Evolutionary conservation across 805 yeast genomes (phyloP).

Genomic region (Teunomyces panamensis): DNA sequence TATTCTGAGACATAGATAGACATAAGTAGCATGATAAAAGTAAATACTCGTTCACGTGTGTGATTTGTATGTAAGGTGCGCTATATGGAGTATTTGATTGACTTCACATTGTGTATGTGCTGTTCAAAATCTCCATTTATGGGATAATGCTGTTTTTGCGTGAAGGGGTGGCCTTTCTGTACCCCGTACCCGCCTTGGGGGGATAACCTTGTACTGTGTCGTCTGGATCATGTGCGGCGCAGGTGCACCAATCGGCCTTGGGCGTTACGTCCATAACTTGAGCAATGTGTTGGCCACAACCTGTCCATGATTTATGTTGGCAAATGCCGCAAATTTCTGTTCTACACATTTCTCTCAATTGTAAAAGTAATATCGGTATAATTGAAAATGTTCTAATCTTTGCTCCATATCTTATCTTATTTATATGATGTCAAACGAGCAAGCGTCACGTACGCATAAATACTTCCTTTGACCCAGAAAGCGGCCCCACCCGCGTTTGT

Average conservation of each 20-base stretch:
- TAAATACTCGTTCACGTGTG: not conserved
- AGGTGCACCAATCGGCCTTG: slow-evolving; percentile 51
- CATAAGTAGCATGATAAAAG: not conserved
- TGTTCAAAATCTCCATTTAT: not conserved
- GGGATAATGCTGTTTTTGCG: slow-evolving; percentile 4
- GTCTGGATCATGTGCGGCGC: slow-evolving; percentile 43
- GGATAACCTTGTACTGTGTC: slow-evolving; percentile 41
- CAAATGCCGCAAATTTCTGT: slow-evolving; percentile 39
- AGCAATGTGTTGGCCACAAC: slow-evolving; percentile 57
- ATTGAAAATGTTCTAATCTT: not conserved
- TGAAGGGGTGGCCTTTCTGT: not conserved
- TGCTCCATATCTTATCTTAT: not conserved
- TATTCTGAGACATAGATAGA: not conserved
- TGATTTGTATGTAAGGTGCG: too few relatives aligned
- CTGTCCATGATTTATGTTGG: slow-evolving; percentile 54
- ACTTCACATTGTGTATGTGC: too few relatives aligned
- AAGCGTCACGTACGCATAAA: not conserved
- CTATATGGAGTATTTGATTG: too few relatives aligned
- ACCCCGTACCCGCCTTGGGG: slow-evolving; percentile 64
- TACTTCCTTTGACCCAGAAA: slow-evolving; percentile 2
- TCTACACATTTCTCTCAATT: slow-evolving; percentile 26
- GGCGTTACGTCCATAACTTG: slow-evolving; percentile 53
- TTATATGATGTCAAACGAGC: not conserved
- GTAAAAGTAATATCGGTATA: not conserved
- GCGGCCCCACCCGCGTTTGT: slow-evolving; percentile 1